Base-by-base conservation (phyloP, 179 eudicot genomes). In the Carnegiea gigantea region DNA sequence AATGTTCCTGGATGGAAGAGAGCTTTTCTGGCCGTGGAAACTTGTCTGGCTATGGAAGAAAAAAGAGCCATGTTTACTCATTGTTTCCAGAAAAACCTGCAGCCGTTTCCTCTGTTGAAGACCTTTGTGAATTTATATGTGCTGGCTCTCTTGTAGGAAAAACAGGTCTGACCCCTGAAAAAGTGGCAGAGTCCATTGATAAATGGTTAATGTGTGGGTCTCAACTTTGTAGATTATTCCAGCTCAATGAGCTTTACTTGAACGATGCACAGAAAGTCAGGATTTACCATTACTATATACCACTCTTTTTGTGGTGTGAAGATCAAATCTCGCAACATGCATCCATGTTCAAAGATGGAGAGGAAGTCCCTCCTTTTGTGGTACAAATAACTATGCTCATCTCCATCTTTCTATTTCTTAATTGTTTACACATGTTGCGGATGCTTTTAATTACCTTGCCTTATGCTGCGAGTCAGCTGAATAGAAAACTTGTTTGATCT, bases 291-390 rank as follows among this genome's bases (percentile, higher is more conserved):
- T 95, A 95, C 81, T 95, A 95, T 73, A 83, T 95, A 81, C 99
- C 99, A 36, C 98, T 95, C 79, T 94, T 87, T 89, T 79, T 95
- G 75, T 94, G 98, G 98, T 93, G 97, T 79, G 95, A 95, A 79
- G 86, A 94, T 80, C 92, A 95, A 84, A 92, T 95, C 81, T 87
- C 95, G 38, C 80, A 84, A 53, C 97, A 95, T 78, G 83, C 86
- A 81, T 90, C 97, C 75, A 80, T 12, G 77, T 94, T 89, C 84
- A 85, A 86, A 85, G 98, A 92, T 78, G 99, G 88, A 82, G 94
- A 93, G 79, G 97, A 94, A 53, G 84, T 91, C 80, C 92, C 94
- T 80, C 99, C 98, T 80, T 78, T 95, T 83, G 93, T 95, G 98
- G 99, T 95, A 92, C 65, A 57, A 78, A 33, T 77, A 33, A 44